Conservation (phyloP, 2,329 filamentous ascomycete species). For the Pseudonectria buxi region DNA sequence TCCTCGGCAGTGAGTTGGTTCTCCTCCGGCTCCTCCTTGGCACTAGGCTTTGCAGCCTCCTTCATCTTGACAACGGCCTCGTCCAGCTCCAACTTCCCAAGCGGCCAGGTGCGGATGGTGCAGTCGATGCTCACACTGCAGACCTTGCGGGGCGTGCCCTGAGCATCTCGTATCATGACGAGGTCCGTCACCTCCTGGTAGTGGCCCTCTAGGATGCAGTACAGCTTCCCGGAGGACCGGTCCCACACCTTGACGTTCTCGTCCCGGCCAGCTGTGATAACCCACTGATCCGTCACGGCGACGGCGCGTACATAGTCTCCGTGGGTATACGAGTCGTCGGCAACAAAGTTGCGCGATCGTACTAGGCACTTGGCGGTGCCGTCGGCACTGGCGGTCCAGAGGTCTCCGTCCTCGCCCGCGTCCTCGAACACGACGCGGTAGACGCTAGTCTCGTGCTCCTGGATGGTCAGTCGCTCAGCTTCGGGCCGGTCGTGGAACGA, state of each 20-base stretch:
- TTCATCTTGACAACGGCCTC: constrained; percentile 38
- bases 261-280: constrained; percentile 82
- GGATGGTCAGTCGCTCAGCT: constrained; percentile 47
- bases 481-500: constrained; percentile 34
- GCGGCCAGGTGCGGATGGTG: constrained; percentile 77
- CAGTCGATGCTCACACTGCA: constrained; percentile 86
- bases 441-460: constrained; percentile 85
- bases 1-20: constrained; percentile 75
- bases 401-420: constrained; percentile 55
- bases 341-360: constrained; percentile 59
- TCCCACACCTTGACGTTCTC: constrained; percentile 93
- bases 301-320: constrained; percentile 88
- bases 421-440: constrained; percentile 71
- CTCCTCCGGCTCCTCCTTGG: constrained; percentile 36
- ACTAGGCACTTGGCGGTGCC: constrained; percentile 77
- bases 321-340: constrained; percentile 68
- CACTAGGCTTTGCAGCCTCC: constrained; percentile 45
- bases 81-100: constrained; percentile 55
- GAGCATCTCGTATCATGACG: constrained; percentile 46
- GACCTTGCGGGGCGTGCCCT: constrained; percentile 40
- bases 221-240: constrained; percentile 60
- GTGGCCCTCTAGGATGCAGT: constrained; percentile 73
- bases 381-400: constrained; percentile 93
- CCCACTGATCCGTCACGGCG: constrained; percentile 66
- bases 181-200: constrained; percentile 89